These are phyloP conservation scores for Cercospora citrullina DNA, from an alignment of 2,329 filamentous ascomycete genomes.

Conservation along the genomic window DNA sequence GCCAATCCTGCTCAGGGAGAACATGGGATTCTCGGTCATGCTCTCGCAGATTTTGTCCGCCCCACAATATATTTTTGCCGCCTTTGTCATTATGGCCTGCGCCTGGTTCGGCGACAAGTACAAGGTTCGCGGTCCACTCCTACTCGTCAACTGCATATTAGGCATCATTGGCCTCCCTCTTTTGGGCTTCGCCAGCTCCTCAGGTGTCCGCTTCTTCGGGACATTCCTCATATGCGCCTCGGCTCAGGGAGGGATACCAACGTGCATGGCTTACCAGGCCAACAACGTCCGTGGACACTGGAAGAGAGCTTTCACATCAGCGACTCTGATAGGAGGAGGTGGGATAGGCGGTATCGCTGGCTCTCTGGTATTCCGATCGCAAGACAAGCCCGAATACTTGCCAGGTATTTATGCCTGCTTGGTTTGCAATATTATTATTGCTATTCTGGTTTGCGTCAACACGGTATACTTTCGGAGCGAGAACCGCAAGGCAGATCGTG, in stretches of 20 bases:
- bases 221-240: conserved; percentile 73
- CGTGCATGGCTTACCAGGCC: conserved; percentile 73
- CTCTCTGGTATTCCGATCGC: conserved; percentile 23
- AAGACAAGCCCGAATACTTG: conserved; percentile 19
- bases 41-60: conserved; percentile 69
- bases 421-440: conserved; percentile 10
- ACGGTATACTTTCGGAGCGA: conserved; percentile 38
- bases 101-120: conserved; percentile 67
- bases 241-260: conserved; percentile 72
- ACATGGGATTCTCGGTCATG: conserved; percentile 65
- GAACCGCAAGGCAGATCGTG: conserved; percentile 43
- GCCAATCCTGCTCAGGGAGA: conserved; percentile 66
- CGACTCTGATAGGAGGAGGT: conserved; percentile 20
- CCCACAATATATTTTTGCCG: conserved; percentile 66
- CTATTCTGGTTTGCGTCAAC: conserved; percentile 35
- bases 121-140: conserved; percentile 63
- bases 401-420: conserved; percentile 16
- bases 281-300: conserved; percentile 63
- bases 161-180: conserved; percentile 38
- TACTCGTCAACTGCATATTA: conserved; percentile 71
- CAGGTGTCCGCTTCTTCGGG: conserved; percentile 67
- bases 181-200: conserved; percentile 58
- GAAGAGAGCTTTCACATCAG: conserved; percentile 22
- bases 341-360: conserved; percentile 22
- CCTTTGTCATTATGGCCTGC: conserved; percentile 61